Conservation (phyloP, 805 yeast genomes). For the Crinitomyces ghanaensis region DNA sequence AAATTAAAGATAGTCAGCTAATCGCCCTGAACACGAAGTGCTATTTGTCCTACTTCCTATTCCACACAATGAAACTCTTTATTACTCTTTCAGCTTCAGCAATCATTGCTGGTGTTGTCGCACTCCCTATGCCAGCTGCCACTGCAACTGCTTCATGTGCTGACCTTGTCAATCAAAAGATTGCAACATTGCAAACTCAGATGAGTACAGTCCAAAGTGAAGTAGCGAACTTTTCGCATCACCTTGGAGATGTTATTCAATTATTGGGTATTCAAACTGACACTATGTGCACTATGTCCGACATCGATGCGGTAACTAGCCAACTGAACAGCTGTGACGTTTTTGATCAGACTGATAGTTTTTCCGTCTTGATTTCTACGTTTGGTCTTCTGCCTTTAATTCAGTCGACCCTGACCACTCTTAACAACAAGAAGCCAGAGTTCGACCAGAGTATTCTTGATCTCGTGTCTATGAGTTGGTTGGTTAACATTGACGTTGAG, state of each 20-base stretch:
- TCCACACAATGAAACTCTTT: not conserved
- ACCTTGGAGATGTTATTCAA: conserved; percentile 4
- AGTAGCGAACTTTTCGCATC: not conserved
- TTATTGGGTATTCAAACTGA: conserved; percentile 6
- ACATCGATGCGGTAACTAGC: conserved; percentile 4
- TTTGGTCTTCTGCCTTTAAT: conserved; percentile 7
- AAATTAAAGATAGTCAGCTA: too few species aligned
- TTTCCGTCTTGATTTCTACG: conserved; percentile 2
- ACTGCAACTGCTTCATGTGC: conserved; percentile 3
- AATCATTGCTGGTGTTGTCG: conserved; percentile 1
- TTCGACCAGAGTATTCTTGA: conserved; percentile 8
- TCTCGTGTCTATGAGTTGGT: conserved; percentile 6
- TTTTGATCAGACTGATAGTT: conserved; percentile 3
- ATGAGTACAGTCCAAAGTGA: not conserved
- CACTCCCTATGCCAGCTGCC: conserved; percentile 3
- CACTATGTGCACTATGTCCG: conserved; percentile 1
- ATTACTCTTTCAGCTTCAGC: not conserved
- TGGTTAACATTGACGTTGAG: conserved; percentile 7
- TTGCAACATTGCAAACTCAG: not conserved
- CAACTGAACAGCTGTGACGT: not conserved
- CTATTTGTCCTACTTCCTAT: not conserved
- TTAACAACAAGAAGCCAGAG: conserved; percentile 8
- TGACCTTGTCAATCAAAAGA: conserved; percentile 1
- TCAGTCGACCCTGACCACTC: conserved; percentile 4
- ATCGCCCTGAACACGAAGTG: too few species aligned